Conservation (phyloP, 2,329 filamentous ascomycete species). For the Cercospora citrullina region DNA sequence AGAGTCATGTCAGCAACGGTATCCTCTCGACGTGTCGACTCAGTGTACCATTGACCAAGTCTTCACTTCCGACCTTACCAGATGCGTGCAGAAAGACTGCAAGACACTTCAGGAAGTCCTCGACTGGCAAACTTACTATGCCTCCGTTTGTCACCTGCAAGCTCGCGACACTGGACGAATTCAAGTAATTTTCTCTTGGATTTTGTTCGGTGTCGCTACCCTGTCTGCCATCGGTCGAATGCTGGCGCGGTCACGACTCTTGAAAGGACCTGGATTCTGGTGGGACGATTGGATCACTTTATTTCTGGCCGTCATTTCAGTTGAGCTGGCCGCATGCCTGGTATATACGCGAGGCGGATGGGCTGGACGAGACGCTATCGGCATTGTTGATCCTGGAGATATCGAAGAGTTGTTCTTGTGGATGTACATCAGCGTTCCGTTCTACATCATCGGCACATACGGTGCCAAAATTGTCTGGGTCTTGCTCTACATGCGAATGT, state of each 20-base stretch:
- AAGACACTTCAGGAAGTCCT: conserved; percentile 14
- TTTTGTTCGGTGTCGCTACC: conserved; percentile 9
- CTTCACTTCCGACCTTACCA: conserved; percentile 17
- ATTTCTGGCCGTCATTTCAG: conserved; percentile 5
- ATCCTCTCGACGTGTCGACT: background rate
- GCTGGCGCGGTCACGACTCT: conserved; percentile 10
- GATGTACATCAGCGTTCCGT: conserved; percentile 20
- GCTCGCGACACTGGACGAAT: conserved; percentile 6
- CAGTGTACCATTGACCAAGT: conserved; percentile 7
- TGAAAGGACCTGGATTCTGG: conserved; percentile 22
- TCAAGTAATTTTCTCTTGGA: conserved; percentile 10
- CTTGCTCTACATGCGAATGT: conserved; percentile 21
- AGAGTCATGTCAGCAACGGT: background rate
- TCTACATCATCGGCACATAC: conserved; percentile 19
- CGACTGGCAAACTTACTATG: conserved; percentile 21
- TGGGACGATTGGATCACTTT: conserved; percentile 20
- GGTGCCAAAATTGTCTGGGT: conserved; percentile 19
- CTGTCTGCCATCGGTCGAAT: conserved; percentile 12
- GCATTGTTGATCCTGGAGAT: conserved; percentile 2
- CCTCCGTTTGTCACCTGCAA: conserved; percentile 9
- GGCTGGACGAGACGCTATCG: conserved; percentile 16
- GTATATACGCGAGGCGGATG: background rate
- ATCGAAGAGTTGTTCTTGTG: conserved; percentile 12
- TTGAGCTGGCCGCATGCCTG: conserved; percentile 13
- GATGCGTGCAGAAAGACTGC: conserved; percentile 16